phyloP scores from a whole-genome alignment of 2,329 filamentous ascomycete genomes.

The Blumeria hordei region DNA sequence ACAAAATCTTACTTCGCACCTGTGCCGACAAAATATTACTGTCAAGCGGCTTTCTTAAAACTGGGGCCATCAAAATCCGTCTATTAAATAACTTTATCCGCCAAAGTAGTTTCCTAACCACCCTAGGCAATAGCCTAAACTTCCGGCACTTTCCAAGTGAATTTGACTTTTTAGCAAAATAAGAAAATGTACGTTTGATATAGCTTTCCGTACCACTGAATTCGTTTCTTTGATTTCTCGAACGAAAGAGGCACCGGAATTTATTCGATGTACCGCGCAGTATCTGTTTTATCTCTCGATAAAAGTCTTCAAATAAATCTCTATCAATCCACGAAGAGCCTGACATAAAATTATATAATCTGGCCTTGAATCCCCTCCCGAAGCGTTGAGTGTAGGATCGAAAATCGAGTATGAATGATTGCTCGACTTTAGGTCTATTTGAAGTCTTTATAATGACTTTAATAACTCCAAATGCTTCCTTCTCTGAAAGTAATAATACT shows the following conservation, averaged over 20 bases:
- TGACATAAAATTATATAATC: conserved; percentile 8
- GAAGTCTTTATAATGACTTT: conserved; percentile 33
- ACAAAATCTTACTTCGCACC: conserved; percentile 29
- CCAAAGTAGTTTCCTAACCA: neutral
- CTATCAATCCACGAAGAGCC: conserved; percentile 11
- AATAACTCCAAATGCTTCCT: conserved; percentile 31
- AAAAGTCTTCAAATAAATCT: neutral
- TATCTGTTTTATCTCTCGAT: neutral
- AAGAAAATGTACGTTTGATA: neutral
- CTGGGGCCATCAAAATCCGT: conserved; percentile 1
- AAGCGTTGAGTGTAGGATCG: conserved; percentile 15
- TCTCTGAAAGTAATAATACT: conserved; percentile 22
- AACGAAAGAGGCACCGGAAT: neutral
- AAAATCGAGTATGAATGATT: conserved; percentile 36
- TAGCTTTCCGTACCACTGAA: neutral
- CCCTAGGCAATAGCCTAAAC: neutral
- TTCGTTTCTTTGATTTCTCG: neutral
- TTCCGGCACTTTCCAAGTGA: neutral
- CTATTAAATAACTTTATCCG: neutral
- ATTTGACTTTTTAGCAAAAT: neutral
- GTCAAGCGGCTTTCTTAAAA: conserved; percentile 19
- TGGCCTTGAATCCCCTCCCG: conserved; percentile 10
- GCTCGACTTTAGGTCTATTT: conserved; percentile 33
- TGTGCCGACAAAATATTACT: conserved; percentile 27
- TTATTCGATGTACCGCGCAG: neutral